phyloP scores from a whole-genome alignment of 768 basidiomycete genomes.

The Megacollybia marginata region DNA sequence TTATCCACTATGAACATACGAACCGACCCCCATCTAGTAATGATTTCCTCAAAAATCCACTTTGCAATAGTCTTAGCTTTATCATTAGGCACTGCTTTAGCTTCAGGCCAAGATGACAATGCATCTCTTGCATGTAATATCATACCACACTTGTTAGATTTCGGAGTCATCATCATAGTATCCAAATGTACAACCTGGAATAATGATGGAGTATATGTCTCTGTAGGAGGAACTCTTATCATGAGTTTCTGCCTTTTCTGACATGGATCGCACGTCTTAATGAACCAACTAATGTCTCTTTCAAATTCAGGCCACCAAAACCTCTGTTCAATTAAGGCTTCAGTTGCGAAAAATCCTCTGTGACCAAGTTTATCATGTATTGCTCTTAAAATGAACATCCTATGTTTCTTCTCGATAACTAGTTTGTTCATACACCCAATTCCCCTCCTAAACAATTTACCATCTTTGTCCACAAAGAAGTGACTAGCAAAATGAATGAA shows the following conservation, averaged over 20 bases:
- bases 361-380: slow-evolving; percentile 6
- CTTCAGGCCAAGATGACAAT: slow-evolving; percentile 16
- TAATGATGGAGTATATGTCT: slow-evolving; percentile 13
- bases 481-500: slow-evolving; percentile 3
- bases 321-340: slow-evolving; percentile 1
- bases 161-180: slow-evolving; percentile 19
- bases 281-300: slow-evolving; percentile 21
- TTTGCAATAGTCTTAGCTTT: slow-evolving; percentile 11
- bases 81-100: slow-evolving; percentile 11
- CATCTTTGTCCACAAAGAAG: slow-evolving; percentile 14
- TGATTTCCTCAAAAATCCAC: slow-evolving; percentile 21
- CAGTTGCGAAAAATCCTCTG: slow-evolving; percentile 5
- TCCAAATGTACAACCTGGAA: slow-evolving; percentile 23
- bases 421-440: slow-evolving; percentile 8
- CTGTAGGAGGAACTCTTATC: slow-evolving; percentile 21
- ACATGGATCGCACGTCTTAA: slow-evolving; percentile 24
- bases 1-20: slow-evolving; percentile 25
- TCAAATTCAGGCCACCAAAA: slow-evolving; percentile 18
- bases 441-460: slow-evolving; percentile 6
- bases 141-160: slow-evolving; percentile 11
- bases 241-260: slow-evolving; percentile 18
- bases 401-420: slow-evolving; percentile 8
- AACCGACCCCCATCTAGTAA: slow-evolving; percentile 17
- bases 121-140: slow-evolving; percentile 19
- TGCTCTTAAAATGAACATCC: neutral